phyloP scores from a whole-genome alignment of 129 eudicot species.

The Tanacetum coccineum region DNA sequence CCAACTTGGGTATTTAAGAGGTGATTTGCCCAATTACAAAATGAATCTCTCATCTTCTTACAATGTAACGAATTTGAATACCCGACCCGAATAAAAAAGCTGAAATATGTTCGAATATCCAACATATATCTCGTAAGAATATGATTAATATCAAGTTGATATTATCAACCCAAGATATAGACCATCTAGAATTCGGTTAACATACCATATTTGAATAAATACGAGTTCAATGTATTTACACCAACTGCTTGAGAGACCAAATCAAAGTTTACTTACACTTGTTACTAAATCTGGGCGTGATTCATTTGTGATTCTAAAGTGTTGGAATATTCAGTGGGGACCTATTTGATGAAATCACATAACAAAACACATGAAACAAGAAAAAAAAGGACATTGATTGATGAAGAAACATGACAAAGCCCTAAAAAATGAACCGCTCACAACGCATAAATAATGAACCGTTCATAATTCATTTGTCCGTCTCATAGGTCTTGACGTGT shows the following conservation, averaged over 20 bases:
- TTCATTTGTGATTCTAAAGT: slow-evolving; percentile 15
- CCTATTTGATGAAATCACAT: slow-evolving; percentile 4
- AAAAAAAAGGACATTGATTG: slow-evolving; percentile 3
- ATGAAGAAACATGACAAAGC: background rate
- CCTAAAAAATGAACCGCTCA: slow-evolving; percentile 4
- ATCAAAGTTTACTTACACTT: slow-evolving; percentile 11
- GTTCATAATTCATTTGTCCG: too few species aligned
- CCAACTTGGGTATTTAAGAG: too few species aligned
- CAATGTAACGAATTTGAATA: too few species aligned
- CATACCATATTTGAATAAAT: background rate
- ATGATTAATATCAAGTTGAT: too few species aligned
- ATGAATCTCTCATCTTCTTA: too few species aligned
- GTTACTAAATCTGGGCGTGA: background rate
- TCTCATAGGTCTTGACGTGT: too few species aligned
- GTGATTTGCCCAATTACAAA: too few species aligned
- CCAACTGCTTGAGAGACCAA: slow-evolving; percentile 7
- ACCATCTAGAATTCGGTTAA: background rate
- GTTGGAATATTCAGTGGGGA: slow-evolving; percentile 5
- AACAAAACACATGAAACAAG: background rate
- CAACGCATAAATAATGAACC: too few species aligned
- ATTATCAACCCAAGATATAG: too few species aligned
- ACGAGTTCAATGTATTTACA: slow-evolving; percentile 8
- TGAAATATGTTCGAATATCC: too few species aligned
- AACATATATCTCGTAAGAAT: too few species aligned
- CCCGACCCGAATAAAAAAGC: too few species aligned